These are phyloP conservation scores for Fraxinus velutina DNA, from an alignment of 305 asterid genomes.

Conservation along the genomic window DNA sequence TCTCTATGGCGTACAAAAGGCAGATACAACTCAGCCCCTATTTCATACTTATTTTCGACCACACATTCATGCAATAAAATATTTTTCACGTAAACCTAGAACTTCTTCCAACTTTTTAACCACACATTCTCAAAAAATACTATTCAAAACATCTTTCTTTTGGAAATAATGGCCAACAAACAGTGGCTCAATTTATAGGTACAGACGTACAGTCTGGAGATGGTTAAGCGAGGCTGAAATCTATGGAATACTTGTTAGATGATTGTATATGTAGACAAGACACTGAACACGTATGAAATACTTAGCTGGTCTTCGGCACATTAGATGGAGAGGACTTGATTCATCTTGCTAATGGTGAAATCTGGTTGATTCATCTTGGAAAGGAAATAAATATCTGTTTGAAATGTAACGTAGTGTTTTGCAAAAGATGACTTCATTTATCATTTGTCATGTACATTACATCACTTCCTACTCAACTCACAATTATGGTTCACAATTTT, in stretches of 20 bases:
- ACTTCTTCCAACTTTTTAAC: not conserved
- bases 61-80: not conserved
- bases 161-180: not conserved
- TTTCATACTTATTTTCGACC: not conserved
- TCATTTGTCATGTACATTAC: not conserved
- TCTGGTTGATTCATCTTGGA: not conserved
- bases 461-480: not conserved
- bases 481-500: not conserved
- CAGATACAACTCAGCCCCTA: not conserved
- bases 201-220: slow-evolving; percentile 18
- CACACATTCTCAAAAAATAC: not conserved
- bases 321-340: not conserved
- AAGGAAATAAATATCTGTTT: not conserved
- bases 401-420: not conserved
- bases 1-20: slow-evolving; percentile 1
- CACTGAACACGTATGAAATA: not conserved
- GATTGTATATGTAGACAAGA: not conserved
- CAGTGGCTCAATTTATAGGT: slow-evolving; percentile 14
- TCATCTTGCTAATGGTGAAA: not conserved
- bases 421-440: not conserved
- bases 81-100: not conserved
- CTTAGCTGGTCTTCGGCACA: not conserved
- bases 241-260: not conserved
- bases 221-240: not conserved
- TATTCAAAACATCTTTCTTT: not conserved